Conservation (phyloP, 75 land plant species). For the Azolla pinnata region DNA sequence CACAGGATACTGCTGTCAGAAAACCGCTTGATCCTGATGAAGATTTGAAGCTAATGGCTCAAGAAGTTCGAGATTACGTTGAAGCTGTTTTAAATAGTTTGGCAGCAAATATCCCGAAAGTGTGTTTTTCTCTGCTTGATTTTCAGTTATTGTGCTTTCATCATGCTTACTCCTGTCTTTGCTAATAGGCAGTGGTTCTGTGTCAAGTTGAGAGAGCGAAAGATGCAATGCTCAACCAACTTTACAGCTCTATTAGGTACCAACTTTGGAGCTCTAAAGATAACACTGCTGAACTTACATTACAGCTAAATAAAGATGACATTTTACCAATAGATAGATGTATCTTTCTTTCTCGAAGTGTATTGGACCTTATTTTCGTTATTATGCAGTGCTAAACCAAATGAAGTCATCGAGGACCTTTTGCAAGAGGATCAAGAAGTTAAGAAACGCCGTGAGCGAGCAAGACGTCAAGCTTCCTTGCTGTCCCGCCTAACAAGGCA, state of each 20-base stretch:
- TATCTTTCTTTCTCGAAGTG: too few species aligned
- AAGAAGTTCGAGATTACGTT: constrained; percentile 98
- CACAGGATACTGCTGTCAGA: constrained; percentile 62
- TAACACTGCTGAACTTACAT: too few species aligned
- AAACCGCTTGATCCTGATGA: constrained; percentile 93
- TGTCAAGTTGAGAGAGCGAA: constrained; percentile 99
- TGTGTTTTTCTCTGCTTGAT: constrained; percentile 10
- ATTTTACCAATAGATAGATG: too few species aligned
- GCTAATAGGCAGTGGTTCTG: constrained; percentile 79
- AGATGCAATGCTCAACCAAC: constrained; percentile 92
- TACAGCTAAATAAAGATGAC: too few species aligned
- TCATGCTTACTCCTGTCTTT: not conserved
- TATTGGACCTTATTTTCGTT: too few species aligned
- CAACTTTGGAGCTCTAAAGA: too few species aligned
- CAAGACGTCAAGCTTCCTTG: constrained; percentile 58
- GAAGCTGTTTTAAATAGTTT: constrained; percentile 97
- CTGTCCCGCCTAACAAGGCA: constrained; percentile 69
- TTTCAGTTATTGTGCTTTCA: not conserved
- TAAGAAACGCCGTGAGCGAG: constrained; percentile 65
- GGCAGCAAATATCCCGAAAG: constrained; percentile 95
- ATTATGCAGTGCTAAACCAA: constrained; percentile 60
- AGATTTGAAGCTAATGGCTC: constrained; percentile 94
- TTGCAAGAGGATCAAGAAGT: constrained; percentile 79
- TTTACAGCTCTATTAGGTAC: constrained; percentile 92
- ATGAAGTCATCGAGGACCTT: constrained; percentile 65